Conservation (phyloP, 2,329 filamentous ascomycete species). For the Botryotinia narcissicola region DNA sequence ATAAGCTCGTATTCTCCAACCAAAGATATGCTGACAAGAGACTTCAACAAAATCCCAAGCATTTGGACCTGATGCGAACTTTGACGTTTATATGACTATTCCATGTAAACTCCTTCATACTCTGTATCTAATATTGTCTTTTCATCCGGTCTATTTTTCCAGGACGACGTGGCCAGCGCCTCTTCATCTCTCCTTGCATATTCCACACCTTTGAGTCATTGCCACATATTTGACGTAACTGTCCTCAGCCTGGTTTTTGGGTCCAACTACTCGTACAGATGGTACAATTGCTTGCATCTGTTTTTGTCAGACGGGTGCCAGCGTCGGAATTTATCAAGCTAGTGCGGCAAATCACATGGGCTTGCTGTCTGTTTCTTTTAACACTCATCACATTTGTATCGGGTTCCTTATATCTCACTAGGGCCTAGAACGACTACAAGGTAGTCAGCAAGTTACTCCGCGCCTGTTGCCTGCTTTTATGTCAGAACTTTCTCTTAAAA, state of each 20-base stretch:
- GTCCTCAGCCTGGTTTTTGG: background rate
- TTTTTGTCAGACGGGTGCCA: constrained; percentile 1
- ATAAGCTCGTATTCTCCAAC: constrained; percentile 5
- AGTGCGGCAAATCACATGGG: constrained; percentile 1
- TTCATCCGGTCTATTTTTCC: background rate
- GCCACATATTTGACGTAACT: constrained; percentile 7
- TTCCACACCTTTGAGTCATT: background rate
- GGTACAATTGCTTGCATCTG: background rate
- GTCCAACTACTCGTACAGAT: background rate
- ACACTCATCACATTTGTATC: background rate
- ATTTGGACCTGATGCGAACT: background rate
- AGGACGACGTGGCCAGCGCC: constrained; percentile 15
- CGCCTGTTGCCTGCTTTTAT: constrained; percentile 8
- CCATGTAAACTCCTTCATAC: background rate
- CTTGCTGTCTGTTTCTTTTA: background rate
- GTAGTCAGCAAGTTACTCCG: constrained; percentile 1
- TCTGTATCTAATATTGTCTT: background rate
- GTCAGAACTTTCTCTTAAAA: background rate
- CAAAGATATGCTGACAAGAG: constrained; percentile 13
- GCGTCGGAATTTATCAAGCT: background rate
- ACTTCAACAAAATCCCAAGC: background rate
- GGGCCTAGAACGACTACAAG: background rate
- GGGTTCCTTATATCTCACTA: background rate
- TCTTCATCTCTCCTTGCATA: constrained; percentile 12
- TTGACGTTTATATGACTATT: background rate